These are phyloP conservation scores for Solanum hybrid DNA, from an alignment of 305 asterid genomes.

Conservation along the genomic window DNA sequence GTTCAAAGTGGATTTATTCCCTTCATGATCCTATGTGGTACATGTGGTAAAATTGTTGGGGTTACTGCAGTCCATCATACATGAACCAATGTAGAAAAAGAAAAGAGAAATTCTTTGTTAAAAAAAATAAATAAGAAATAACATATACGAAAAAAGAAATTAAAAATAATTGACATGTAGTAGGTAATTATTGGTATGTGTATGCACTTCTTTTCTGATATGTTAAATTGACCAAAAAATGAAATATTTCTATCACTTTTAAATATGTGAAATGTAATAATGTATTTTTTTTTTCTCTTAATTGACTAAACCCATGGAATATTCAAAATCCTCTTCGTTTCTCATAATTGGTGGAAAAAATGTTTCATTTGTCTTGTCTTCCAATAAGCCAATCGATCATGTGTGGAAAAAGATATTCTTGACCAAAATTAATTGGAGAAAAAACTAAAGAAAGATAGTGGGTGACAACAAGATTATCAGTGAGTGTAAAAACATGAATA, in stretches of 20 bases:
- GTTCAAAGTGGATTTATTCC: no score
- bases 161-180: not conserved
- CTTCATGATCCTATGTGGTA: no score
- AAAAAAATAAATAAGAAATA: no score
- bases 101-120: not conserved
- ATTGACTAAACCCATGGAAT: not conserved
- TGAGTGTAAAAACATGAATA: not conserved
- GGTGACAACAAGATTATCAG: not conserved
- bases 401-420: not conserved
- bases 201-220: not conserved
- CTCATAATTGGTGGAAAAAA: not conserved
- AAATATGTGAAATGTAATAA: no score
- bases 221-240: not conserved
- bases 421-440: not conserved
- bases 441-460: not conserved
- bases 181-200: not conserved
- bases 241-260: not conserved
- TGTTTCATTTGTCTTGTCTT: not conserved
- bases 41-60: no score
- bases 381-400: not conserved
- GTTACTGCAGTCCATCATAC: not conserved
- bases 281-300: not conserved
- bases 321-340: not conserved
- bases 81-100: not conserved
- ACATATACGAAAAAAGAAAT: not conserved